Percentiles rank a stretch among this genome's conserved stretches.
These are phyloP conservation scores for Wolfiporia cocos DNA, from an alignment of 1,284 basidiomycete genomes.

Conservation along the genomic window DNA sequence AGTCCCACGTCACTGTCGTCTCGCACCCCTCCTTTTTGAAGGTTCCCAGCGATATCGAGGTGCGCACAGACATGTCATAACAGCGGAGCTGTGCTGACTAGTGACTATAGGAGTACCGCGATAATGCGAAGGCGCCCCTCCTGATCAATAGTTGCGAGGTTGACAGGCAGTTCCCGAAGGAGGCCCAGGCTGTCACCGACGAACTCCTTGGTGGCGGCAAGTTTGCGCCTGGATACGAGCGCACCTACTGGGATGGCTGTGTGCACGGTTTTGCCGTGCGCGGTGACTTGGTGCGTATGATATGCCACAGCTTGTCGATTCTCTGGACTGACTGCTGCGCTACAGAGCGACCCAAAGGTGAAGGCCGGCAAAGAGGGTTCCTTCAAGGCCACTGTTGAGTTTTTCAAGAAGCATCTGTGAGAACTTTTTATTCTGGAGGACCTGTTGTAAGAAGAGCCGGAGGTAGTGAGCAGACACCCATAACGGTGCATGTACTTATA, in stretches of 20 bases:
- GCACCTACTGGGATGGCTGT: constrained; percentile 39
- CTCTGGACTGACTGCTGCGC: constrained; percentile 5
- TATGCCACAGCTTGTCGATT: constrained; percentile 3
- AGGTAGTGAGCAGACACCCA: too few species aligned
- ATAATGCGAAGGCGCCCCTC: constrained; percentile 43
- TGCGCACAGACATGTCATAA: constrained; percentile 13
- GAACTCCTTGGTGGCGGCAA: constrained; percentile 46
- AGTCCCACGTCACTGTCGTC: constrained; percentile 45
- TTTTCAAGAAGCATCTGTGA: constrained; percentile 20
- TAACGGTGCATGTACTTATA: too few species aligned
- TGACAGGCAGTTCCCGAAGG: constrained; percentile 44
- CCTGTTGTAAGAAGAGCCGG: too few species aligned
- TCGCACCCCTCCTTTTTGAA: constrained; percentile 70
- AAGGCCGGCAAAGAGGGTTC: constrained; percentile 31
- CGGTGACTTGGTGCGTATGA: constrained; percentile 25
- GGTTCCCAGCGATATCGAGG: constrained; percentile 51
- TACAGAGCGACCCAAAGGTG: constrained; percentile 23
- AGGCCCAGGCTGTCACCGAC: constrained; percentile 43
- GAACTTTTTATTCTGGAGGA: too few species aligned
- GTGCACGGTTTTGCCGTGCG: constrained; percentile 48
- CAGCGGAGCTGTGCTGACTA: background rate
- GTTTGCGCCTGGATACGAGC: constrained; percentile 40
- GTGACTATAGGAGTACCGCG: constrained; percentile 5
- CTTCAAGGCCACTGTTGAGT: constrained; percentile 30
- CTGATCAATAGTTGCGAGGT: constrained; percentile 58